Base-by-base conservation (phyloP, 257 asterid species). In the Solanum tarijense region DNA sequence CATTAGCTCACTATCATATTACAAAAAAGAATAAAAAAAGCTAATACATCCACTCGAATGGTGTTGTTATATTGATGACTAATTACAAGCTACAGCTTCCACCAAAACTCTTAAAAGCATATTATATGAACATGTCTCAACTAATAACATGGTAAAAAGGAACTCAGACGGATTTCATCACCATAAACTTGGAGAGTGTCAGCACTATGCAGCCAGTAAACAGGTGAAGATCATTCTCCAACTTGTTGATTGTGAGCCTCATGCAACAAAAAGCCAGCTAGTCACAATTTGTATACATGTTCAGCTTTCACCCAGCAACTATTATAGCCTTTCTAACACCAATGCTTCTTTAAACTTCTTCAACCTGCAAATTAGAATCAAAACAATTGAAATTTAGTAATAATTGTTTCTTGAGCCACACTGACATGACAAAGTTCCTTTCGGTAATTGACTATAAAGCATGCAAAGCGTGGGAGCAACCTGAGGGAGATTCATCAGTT, bases 401-500 rank as follows among this genome's bases (percentile, higher is more conserved):
- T 34, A 32, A 34, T 38, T 73, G 82, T 20, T 20, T 73, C 48
- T 35, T 20, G 38, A 79, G 38, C n/a, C 65, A 43, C n/a, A 78
- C 13, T 79, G 65, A 4, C 65, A 27, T 27, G 65, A 41, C 32
- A 25, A 41, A 7, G 36, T 2, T 13, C 14, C 65, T 79, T 79
- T 79, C 4, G 5, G 27, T 13, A 65, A 60, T 65, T 39, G 79
- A 55, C 9, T 52, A 62, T 23, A 43, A 60, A 38, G 83, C n/a
- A 84, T 35, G 65, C 43, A 13, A 4, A 6, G 65, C 16, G 0
- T 46, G 18, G 83, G 79, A 89, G 93, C 27, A 90, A 96, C 99
- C 98, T 96, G 99, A 75, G 99, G 99, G 86, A 96, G 98, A 90
- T 92, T 93, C 99, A 96, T 96, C 20, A 96, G 92, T 91, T 96